phyloP scores from a whole-genome alignment of 257 asterid species.

The Lycium ferocissimum region DNA sequence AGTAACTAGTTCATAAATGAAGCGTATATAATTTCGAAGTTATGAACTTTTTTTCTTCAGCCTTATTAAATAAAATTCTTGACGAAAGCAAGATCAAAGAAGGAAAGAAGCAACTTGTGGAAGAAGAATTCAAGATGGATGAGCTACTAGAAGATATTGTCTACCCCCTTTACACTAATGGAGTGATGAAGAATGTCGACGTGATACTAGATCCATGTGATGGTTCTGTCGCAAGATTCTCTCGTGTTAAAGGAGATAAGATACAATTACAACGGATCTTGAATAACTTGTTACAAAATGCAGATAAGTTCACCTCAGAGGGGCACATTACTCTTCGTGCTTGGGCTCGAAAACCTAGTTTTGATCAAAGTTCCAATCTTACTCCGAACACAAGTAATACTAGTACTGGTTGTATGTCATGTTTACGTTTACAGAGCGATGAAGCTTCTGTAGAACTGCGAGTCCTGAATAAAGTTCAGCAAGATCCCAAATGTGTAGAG shows the following conservation, averaged over 20 bases:
- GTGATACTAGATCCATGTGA: slow-evolving; percentile 69
- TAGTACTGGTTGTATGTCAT: slow-evolving; percentile 35
- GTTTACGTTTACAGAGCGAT: slow-evolving; percentile 39
- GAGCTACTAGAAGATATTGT: slow-evolving; percentile 67
- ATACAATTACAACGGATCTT: slow-evolving; percentile 68
- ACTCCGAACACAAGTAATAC: slow-evolving; percentile 34
- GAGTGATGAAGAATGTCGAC: slow-evolving; percentile 69
- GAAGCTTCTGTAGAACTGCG: slow-evolving; percentile 36
- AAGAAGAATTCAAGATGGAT: slow-evolving; percentile 61
- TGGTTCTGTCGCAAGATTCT: slow-evolving; percentile 47
- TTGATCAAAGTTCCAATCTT: slow-evolving; percentile 40
- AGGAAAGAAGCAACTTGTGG: slow-evolving; percentile 63
- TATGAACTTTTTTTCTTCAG: slow-evolving; percentile 36
- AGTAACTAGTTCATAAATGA: background rate
- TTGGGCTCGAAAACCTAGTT: slow-evolving; percentile 60
- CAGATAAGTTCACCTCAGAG: slow-evolving; percentile 73
- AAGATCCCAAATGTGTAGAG: slow-evolving; percentile 54
- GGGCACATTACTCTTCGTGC: slow-evolving; percentile 69
- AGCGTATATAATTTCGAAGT: background rate
- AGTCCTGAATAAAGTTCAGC: slow-evolving; percentile 33
- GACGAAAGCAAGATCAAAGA: slow-evolving; percentile 73
- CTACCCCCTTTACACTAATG: slow-evolving; percentile 60
- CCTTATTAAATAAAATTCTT: slow-evolving; percentile 66
- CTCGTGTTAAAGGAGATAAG: slow-evolving; percentile 62
- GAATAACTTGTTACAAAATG: slow-evolving; percentile 68